These are phyloP conservation scores for Imleria badia DNA, from an alignment of 768 basidiomycete genomes.

Conservation along the genomic window DNA sequence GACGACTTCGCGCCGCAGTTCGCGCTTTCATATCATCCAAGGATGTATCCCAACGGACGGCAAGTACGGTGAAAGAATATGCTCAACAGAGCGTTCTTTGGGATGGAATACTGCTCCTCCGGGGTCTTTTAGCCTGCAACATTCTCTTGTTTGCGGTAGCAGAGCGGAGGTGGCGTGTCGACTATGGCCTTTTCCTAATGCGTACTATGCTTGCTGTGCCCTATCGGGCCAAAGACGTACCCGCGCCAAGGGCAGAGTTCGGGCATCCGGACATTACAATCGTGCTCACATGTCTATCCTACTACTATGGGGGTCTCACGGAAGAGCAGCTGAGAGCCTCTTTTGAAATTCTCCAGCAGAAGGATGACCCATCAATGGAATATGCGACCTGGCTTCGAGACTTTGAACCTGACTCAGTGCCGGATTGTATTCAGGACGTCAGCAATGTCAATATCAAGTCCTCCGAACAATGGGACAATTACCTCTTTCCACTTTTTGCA, in stretches of 20 bases:
- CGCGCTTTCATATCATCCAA: not conserved
- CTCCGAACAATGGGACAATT: not conserved
- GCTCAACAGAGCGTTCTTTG: not conserved
- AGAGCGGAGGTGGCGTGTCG: too few species aligned
- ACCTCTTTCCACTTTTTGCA: not conserved
- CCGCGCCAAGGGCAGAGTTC: not conserved
- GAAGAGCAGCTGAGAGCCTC: not conserved
- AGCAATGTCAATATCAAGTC: not conserved
- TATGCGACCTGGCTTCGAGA: not conserved
- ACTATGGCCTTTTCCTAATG: not conserved
- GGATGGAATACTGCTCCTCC: not conserved
- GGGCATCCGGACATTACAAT: not conserved
- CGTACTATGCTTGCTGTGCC: constrained; percentile 1
- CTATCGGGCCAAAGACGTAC: not conserved
- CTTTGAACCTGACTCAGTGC: too few species aligned
- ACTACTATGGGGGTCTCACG: not conserved
- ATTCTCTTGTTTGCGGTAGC: not conserved
- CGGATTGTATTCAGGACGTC: not conserved
- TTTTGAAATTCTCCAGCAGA: not conserved
- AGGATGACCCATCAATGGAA: not conserved
- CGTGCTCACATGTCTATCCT: too few species aligned
- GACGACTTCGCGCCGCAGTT: not conserved
- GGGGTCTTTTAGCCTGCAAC: too few species aligned
- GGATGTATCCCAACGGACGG: not conserved
- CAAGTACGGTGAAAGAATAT: not conserved